Conservation (phyloP, 768 basidiomycete genomes). For the Collybia sp. region DNA sequence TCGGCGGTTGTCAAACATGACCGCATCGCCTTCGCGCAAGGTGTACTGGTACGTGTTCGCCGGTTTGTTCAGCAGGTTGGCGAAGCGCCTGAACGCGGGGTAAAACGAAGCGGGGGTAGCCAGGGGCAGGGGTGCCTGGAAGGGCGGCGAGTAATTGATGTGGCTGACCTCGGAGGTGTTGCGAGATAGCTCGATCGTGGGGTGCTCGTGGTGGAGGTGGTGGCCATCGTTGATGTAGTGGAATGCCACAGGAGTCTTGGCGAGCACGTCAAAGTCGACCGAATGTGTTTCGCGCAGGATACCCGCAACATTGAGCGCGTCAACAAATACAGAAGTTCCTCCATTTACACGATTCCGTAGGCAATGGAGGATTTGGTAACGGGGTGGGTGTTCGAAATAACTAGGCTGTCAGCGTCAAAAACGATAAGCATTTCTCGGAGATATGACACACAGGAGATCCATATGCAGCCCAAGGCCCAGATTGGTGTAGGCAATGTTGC, state of each 20-base stretch:
- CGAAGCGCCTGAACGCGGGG: constrained; percentile 58
- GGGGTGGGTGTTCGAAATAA: constrained; percentile 88
- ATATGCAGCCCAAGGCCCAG: constrained; percentile 85
- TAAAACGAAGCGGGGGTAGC: constrained; percentile 56
- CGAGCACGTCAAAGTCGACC: constrained; percentile 52
- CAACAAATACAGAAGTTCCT: constrained; percentile 84
- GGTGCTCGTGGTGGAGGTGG: constrained; percentile 68
- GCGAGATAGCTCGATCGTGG: constrained; percentile 63
- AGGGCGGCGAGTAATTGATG: constrained; percentile 93
- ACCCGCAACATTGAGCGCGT: constrained; percentile 64
- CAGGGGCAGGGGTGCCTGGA: constrained; percentile 76
- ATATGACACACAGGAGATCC: constrained; percentile 79
- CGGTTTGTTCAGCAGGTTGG: constrained; percentile 48
- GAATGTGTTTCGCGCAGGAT: constrained; percentile 43
- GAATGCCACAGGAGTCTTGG: constrained; percentile 68
- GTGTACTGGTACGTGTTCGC: constrained; percentile 55
- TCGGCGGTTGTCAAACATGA: constrained; percentile 88
- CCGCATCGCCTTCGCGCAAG: constrained; percentile 78
- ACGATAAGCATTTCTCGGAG: neutral
- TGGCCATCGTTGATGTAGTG: constrained; percentile 92
- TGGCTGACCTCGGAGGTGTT: constrained; percentile 38
- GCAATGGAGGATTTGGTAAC: constrained; percentile 91
- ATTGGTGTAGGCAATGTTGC: constrained; percentile 94
- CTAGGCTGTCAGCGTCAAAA: constrained; percentile 30
- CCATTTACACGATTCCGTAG: constrained; percentile 81